Conservation (phyloP, 2,329 filamentous ascomycete genomes). For the Coniochaeta prunicola region DNA sequence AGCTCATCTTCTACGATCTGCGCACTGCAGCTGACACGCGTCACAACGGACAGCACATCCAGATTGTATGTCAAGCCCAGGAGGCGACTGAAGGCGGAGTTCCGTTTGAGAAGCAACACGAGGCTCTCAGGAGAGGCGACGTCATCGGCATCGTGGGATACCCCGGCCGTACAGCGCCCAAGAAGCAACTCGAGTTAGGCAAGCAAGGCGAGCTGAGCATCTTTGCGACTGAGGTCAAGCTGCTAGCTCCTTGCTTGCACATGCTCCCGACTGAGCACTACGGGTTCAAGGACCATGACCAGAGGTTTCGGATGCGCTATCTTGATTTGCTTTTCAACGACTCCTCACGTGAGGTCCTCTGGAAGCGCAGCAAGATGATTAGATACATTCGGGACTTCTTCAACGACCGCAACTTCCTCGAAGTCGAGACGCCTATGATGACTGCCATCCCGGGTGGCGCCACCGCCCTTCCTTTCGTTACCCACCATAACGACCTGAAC, state of each 20-base stretch:
- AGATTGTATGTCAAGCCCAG: conserved; percentile 88
- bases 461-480: conserved; percentile 89
- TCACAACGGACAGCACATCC: conserved; percentile 68
- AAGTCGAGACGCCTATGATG: conserved; percentile 97
- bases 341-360: conserved; percentile 71
- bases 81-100: conserved; percentile 58
- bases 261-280: conserved; percentile 85
- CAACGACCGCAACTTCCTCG: conserved; percentile 78
- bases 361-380: conserved; percentile 81
- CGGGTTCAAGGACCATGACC: conserved; percentile 92
- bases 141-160: conserved; percentile 84
- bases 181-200: conserved; percentile 65
- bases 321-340: conserved; percentile 98
- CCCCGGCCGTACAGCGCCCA: conserved; percentile 79
- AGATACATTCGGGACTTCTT: conserved; percentile 85
- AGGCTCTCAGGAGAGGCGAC: conserved; percentile 82
- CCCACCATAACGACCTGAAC: conserved; percentile 91
- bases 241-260: conserved; percentile 87
- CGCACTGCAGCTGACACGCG: conserved; percentile 44
- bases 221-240: conserved; percentile 77
- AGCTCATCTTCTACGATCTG: conserved; percentile 89
- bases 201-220: conserved; percentile 89
- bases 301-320: conserved; percentile 86
- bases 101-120: conserved; percentile 81
- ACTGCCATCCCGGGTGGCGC: conserved; percentile 93